These are phyloP conservation scores for Plasmodium blacklocki DNA, from an alignment of 169 alveolate genomes.

Conservation along the genomic window DNA sequence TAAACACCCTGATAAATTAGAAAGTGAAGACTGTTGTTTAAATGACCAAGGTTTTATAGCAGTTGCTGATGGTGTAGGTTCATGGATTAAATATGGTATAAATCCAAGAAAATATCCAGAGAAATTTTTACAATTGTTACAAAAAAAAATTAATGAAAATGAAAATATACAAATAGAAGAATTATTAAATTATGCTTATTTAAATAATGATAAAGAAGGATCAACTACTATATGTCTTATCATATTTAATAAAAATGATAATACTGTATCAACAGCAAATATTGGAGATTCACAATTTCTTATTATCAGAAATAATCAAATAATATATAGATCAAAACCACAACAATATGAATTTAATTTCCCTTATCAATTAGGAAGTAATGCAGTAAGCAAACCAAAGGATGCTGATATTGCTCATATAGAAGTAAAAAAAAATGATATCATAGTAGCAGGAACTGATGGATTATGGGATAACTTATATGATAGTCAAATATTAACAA, in stretches of 20 bases:
- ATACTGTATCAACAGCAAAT: constrained; percentile 43
- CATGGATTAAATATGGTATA: constrained; percentile 31
- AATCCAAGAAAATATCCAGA: constrained; percentile 47
- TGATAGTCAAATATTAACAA: constrained; percentile 51
- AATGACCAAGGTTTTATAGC: constrained; percentile 46
- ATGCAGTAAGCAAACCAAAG: constrained; percentile 15
- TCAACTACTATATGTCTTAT: constrained; percentile 51
- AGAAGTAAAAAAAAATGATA: constrained; percentile 40
- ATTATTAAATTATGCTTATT: constrained; percentile 40
- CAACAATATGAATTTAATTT: constrained; percentile 22
- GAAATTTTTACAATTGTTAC: constrained; percentile 44
- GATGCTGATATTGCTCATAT: constrained; percentile 34
- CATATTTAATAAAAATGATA: constrained; percentile 26
- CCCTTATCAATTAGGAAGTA: constrained; percentile 26
- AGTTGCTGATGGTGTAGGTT: constrained; percentile 51
- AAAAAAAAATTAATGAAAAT: constrained; percentile 32
- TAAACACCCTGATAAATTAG: constrained; percentile 44
- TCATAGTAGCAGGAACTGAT: constrained; percentile 48
- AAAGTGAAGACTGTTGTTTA: constrained; percentile 63
- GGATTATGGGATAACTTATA: constrained; percentile 40
- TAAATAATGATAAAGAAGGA: constrained; percentile 50
- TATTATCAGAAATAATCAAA: constrained; percentile 32
- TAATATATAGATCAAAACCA: constrained; percentile 22
- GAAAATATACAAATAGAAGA: constrained; percentile 47
- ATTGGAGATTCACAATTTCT: constrained; percentile 49